Percentiles rank a stretch among this genome's conserved stretches.
Evolutionary conservation across 2,329 filamentous ascomycete species (phyloP).

Genomic region (Tricladium varicosporioides): DNA sequence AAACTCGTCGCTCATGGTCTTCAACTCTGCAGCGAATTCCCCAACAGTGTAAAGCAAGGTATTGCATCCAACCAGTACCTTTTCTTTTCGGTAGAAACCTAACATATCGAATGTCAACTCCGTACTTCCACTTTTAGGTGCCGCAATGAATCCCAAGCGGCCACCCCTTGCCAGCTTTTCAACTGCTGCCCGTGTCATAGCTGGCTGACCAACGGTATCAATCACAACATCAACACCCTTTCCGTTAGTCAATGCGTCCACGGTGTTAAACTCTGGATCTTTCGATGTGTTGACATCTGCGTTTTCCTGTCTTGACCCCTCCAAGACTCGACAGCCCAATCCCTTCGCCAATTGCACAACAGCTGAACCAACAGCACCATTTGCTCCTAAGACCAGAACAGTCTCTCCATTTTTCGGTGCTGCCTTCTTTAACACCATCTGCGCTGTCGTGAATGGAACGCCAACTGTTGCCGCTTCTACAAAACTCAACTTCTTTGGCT

Average conservation of each 20-base stretch:
- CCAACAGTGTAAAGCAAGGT: slow-evolving; percentile 21
- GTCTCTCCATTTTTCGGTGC: slow-evolving; percentile 15
- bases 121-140: slow-evolving; percentile 20
- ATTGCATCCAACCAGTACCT: slow-evolving; percentile 24
- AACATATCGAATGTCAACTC: slow-evolving; percentile 26
- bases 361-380: slow-evolving; percentile 26
- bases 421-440: slow-evolving; percentile 14
- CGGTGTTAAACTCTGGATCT: slow-evolving; percentile 18
- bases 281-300: slow-evolving; percentile 26
- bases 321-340: slow-evolving; percentile 20
- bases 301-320: slow-evolving; percentile 16
- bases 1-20: slow-evolving; percentile 46
- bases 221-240: slow-evolving; percentile 27
- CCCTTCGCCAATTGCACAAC: slow-evolving; percentile 23
- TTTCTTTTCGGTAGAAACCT: slow-evolving; percentile 28
- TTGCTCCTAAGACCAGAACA: slow-evolving; percentile 26
- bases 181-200: slow-evolving; percentile 19
- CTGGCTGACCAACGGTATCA: slow-evolving; percentile 28
- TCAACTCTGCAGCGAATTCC: slow-evolving; percentile 29
- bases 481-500: slow-evolving; percentile 21
- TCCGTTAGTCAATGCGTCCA: slow-evolving; percentile 21
- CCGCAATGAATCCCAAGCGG: slow-evolving; percentile 25
- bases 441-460: slow-evolving; percentile 28
- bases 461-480: slow-evolving; percentile 25
- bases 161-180: slow-evolving; percentile 22